Percentiles rank a stretch among this genome's conserved stretches.
These are phyloP conservation scores for Luvunga scandens DNA, from an alignment of 345 rosid species.

Conservation along the genomic window DNA sequence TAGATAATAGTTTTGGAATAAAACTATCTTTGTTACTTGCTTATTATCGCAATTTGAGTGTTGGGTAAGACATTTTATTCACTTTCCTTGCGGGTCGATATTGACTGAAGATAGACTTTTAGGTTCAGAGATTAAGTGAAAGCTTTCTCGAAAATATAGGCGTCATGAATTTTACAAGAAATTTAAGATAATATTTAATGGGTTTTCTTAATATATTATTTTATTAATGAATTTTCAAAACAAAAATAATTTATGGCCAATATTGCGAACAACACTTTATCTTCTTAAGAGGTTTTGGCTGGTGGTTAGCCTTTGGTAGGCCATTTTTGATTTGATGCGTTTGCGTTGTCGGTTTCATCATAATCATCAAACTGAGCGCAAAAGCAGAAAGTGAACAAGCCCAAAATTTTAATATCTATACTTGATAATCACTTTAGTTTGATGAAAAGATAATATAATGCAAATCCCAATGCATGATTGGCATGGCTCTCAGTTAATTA, in stretches of 20 bases:
- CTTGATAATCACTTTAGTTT: neutral
- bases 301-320: neutral
- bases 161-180: too few relatives aligned
- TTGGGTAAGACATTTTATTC: too few relatives aligned
- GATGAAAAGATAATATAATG: neutral
- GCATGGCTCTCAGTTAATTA: neutral
- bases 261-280: neutral
- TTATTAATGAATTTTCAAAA: too few relatives aligned
- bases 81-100: too few relatives aligned
- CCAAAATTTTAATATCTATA: neutral
- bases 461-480: neutral
- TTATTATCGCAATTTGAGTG: too few relatives aligned
- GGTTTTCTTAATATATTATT: too few relatives aligned
- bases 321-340: neutral
- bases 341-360: neutral
- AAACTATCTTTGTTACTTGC: too few relatives aligned
- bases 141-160: too few relatives aligned
- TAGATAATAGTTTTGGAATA: too few relatives aligned
- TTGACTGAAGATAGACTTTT: too few relatives aligned
- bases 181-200: too few relatives aligned
- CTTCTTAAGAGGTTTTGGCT: neutral
- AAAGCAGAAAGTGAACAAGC: neutral
- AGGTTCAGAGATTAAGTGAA: too few relatives aligned
- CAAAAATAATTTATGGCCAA: neutral
- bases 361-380: neutral